Evolutionary conservation across 2,329 filamentous ascomycete species (phyloP).

Genomic region (Neoarthrinium moseri): DNA sequence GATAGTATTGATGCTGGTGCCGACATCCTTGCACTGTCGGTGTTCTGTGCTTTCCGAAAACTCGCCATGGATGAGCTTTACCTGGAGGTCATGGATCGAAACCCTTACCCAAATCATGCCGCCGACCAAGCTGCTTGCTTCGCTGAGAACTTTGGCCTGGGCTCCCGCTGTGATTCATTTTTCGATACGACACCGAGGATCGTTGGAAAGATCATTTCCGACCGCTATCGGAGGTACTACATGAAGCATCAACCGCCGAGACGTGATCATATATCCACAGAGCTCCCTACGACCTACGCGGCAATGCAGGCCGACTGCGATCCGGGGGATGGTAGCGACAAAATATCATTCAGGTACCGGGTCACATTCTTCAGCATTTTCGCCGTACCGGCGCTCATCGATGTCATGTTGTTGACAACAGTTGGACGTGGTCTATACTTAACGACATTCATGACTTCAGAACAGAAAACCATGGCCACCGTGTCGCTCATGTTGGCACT

Average conservation of each 20-base stretch:
- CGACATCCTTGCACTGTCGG: neutral
- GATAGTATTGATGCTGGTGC: neutral
- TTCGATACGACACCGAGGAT: neutral
- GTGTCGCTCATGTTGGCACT: constrained; percentile 4
- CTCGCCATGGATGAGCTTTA: constrained; percentile 4
- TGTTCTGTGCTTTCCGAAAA: constrained; percentile 1
- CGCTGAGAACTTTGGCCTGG: constrained; percentile 5
- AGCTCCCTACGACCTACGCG: constrained; percentile 2
- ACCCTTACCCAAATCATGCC: constrained; percentile 3
- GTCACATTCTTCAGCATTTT: constrained; percentile 6
- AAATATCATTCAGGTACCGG: neutral
- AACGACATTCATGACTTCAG: constrained; percentile 2
- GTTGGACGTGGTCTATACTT: constrained; percentile 3
- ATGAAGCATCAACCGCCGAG: constrained; percentile 3
- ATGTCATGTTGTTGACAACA: constrained; percentile 3
- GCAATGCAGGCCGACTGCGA: constrained; percentile 4
- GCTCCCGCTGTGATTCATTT: constrained; percentile 2
- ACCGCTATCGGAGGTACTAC: constrained; percentile 2
- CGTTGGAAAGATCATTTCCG: neutral
- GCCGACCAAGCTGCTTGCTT: constrained; percentile 5
- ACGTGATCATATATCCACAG: neutral
- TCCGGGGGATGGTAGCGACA: neutral
- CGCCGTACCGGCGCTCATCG: constrained; percentile 3
- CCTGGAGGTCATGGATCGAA: constrained; percentile 4
- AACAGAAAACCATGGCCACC: constrained; percentile 5